A percentile compares a stretch with the other conserved stretches of the same genome.
Conservation (phyloP, 2,329 filamentous ascomycete species). For the Coleophoma cylindrospora region DNA sequence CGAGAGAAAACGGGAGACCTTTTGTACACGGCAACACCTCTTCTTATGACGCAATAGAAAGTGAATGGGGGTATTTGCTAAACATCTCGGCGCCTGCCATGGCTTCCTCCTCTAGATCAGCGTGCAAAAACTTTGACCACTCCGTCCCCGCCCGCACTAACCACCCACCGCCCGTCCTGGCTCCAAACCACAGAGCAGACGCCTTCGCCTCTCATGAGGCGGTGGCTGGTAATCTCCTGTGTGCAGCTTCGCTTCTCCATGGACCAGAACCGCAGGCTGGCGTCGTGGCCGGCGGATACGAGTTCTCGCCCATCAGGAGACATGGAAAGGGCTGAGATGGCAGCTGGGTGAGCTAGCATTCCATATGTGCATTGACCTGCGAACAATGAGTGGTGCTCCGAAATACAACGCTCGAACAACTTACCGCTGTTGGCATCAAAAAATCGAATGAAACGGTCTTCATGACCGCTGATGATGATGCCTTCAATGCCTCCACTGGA, state of each 20-base stretch:
- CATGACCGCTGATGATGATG: slow-evolving; percentile 92
- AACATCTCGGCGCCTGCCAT: not conserved
- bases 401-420: slow-evolving; percentile 30
- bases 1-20: no score
- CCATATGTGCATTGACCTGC: slow-evolving; percentile 97
- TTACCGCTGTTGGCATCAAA: slow-evolving; percentile 98
- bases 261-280: slow-evolving; percentile 93
- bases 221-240: slow-evolving; percentile 89
- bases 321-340: slow-evolving; percentile 86
- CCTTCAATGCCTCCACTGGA: slow-evolving; percentile 80
- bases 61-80: not conserved
- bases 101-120: slow-evolving; percentile 19
- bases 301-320: slow-evolving; percentile 92
- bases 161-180: slow-evolving; percentile 88
- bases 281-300: slow-evolving; percentile 93
- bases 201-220: slow-evolving; percentile 92
- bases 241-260: slow-evolving; percentile 93
- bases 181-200: slow-evolving; percentile 95
- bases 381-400: not conserved
- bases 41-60: no score
- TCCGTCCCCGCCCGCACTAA: slow-evolving; percentile 90
- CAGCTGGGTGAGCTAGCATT: slow-evolving; percentile 93
- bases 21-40: no score
- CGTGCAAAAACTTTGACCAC: slow-evolving; percentile 87
- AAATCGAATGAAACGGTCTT: slow-evolving; percentile 93